phyloP scores from a whole-genome alignment of 805 yeast species.

The Metschnikowia gelsemii region DNA sequence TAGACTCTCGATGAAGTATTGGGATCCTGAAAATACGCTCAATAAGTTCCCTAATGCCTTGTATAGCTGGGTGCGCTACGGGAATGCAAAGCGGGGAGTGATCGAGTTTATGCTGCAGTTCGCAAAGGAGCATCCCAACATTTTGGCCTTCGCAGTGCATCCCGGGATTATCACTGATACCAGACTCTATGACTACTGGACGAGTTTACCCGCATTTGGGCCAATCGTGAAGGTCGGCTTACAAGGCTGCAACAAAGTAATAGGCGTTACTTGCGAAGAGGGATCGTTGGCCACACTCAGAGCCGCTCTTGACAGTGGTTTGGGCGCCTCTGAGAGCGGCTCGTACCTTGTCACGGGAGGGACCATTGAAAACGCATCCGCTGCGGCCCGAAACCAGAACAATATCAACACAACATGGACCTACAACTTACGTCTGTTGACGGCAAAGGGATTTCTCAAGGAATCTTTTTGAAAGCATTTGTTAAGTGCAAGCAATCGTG shows the following conservation, averaged over 20 bases:
- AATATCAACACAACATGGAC: conserved; percentile 31
- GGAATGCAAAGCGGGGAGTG: conserved; percentile 33
- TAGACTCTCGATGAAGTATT: conserved; percentile 24
- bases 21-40: conserved; percentile 26
- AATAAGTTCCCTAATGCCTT: conserved; percentile 26
- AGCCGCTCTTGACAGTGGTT: conserved; percentile 31
- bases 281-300: conserved; percentile 36
- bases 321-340: conserved; percentile 30
- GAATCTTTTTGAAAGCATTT: neutral
- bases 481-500: too few species aligned
- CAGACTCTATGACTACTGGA: conserved; percentile 33
- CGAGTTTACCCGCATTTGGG: conserved; percentile 26
- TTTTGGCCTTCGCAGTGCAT: conserved; percentile 36
- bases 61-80: conserved; percentile 37
- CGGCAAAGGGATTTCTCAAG: conserved; percentile 20
- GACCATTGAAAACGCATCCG: conserved; percentile 21
- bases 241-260: conserved; percentile 15
- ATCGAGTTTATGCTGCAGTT: conserved; percentile 33
- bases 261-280: conserved; percentile 34
- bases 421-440: conserved; percentile 25
- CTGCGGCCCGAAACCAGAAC: conserved; percentile 24
- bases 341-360: conserved; percentile 37
- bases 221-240: conserved; percentile 19
- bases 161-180: conserved; percentile 41
- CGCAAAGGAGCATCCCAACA: conserved; percentile 30